Base-by-base conservation (phyloP, 306 rosid species). In the Quercus dentata region DNA sequence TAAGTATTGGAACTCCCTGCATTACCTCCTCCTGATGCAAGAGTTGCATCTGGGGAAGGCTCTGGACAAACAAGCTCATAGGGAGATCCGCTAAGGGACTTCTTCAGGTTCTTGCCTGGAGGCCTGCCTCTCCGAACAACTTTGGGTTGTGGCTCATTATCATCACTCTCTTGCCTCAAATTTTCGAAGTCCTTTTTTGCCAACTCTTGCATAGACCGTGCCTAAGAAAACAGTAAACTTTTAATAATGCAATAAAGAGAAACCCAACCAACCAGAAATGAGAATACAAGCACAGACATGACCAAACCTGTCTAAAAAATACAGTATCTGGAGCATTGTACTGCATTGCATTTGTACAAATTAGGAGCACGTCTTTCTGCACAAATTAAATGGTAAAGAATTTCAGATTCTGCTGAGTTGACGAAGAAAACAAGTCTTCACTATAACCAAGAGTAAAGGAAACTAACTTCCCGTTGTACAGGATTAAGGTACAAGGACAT, bases 261-360 rank as follows among this genome's bases (percentile, higher is more conserved):
- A 69, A 31, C 41, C 62, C 67, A 33, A 51, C 56, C 3, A 74
- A 51, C 56, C 3, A 19, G 27, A 64, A 21, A 28, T 49, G 51
- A 46, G 23, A 30, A 57, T 21, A 78, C 44, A 69, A 74, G 71
- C 71, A 83, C 63, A 78, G 62, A 77, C 75, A 20, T 58, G 80
- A 23, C 19, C 83, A 75, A 79, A 94, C 99, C 99, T 94, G 99
- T 67, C 99, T 90, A 64, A 87, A 85, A 85, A 89, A 94, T 56
- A 92, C 87, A 20, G 99, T 91, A 82, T 91, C 97, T 10, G 90
- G 35, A 56, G 92, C 87, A 79, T 95, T 95, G 68, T 95, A 92
- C 82, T 89, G 89, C 99, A 92, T 95, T 28, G 97, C 99, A 85
- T 95, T 95, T 78, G 98, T 87, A 85, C 94, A 92, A 85, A 95